These are phyloP conservation scores for Falciphora oryzae DNA, from an alignment of 2,329 filamentous ascomycete species.

Conservation along the genomic window DNA sequence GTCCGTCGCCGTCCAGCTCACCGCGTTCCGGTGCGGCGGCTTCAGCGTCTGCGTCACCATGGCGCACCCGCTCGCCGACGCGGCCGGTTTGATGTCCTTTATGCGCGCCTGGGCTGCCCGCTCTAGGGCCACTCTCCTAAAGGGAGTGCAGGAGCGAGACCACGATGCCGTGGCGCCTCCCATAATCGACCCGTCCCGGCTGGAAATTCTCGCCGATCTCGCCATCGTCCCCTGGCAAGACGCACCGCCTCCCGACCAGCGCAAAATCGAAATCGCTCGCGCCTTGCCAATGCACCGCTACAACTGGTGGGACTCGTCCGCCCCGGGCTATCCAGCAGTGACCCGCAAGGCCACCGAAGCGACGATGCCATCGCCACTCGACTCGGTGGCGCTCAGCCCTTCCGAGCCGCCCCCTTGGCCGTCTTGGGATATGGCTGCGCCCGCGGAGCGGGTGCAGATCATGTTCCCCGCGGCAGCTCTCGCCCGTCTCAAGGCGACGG, in stretches of 20 bases:
- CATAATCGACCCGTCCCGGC: not conserved
- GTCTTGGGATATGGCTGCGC: slow-evolving; percentile 32
- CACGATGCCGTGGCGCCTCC: not conserved
- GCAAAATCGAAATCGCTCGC: slow-evolving; percentile 24
- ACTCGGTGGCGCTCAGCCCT: slow-evolving; percentile 18
- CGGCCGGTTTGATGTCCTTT: slow-evolving; percentile 35
- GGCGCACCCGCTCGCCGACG: slow-evolving; percentile 40
- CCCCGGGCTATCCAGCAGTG: slow-evolving; percentile 24
- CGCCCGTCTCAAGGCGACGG: slow-evolving; percentile 24
- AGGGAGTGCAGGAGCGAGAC: slow-evolving; percentile 10
- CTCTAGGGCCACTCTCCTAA: slow-evolving; percentile 14
- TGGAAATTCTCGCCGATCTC: not conserved
- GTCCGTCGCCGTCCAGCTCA: slow-evolving; percentile 33
- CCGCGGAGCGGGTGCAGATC: slow-evolving; percentile 29
- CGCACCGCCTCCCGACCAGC: not conserved
- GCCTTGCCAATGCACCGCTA: slow-evolving; percentile 38
- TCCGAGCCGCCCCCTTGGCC: slow-evolving; percentile 33
- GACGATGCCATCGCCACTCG: slow-evolving; percentile 17
- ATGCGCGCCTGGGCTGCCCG: slow-evolving; percentile 34
- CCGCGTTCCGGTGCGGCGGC: slow-evolving; percentile 32
- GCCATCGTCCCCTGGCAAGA: no score
- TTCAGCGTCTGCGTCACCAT: slow-evolving; percentile 35
- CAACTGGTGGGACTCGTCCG: slow-evolving; percentile 37
- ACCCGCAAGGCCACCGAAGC: slow-evolving; percentile 20
- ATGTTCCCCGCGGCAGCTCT: slow-evolving; percentile 32